Percentiles rank a stretch among this genome's conserved stretches.
phyloP scores from a whole-genome alignment of 106 monocot species.

The Cymbidium sinense region DNA sequence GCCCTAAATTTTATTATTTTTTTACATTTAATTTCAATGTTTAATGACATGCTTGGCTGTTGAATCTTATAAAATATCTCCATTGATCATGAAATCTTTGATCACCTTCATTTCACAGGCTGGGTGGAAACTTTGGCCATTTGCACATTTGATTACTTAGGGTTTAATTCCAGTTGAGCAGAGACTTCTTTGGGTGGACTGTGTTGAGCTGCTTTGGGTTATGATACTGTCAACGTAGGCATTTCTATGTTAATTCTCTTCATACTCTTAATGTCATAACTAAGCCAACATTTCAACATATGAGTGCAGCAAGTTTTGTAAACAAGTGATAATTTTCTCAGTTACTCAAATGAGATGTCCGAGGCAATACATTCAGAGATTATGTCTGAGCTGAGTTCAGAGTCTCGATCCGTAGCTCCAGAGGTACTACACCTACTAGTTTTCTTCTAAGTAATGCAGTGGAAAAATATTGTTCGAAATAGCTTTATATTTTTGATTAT shows the following conservation, averaged over 20 bases:
- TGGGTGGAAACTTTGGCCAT: conserved; percentile 95
- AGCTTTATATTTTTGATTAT: not conserved
- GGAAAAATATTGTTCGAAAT: not conserved
- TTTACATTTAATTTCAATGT: too few species aligned
- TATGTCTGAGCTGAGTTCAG: conserved; percentile 9
- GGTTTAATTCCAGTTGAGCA: conserved; percentile 88
- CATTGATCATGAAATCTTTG: not conserved
- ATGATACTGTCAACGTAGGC: conserved; percentile 94
- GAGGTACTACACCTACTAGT: conserved; percentile 20
- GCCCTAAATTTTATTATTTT: too few species aligned
- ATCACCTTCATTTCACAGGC: conserved; percentile 33
- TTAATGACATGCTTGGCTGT: too few species aligned
- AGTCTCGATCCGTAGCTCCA: conserved; percentile 4
- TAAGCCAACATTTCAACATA: not conserved
- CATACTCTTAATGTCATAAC: not conserved
- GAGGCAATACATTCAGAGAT: conserved; percentile 50
- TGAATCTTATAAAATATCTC: too few species aligned
- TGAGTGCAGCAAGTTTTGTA: not conserved
- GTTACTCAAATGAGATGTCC: conserved; percentile 85
- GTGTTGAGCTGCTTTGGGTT: conserved; percentile 91
- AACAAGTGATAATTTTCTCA: conserved; percentile 10
- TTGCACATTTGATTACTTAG: conserved; percentile 83
- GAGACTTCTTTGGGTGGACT: conserved; percentile 95
- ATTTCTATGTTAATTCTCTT: not conserved
- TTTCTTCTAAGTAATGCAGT: not conserved